Base-by-base conservation (phyloP, 371 early-diverging fungal genomes). In the Mucor irregularis region DNA sequence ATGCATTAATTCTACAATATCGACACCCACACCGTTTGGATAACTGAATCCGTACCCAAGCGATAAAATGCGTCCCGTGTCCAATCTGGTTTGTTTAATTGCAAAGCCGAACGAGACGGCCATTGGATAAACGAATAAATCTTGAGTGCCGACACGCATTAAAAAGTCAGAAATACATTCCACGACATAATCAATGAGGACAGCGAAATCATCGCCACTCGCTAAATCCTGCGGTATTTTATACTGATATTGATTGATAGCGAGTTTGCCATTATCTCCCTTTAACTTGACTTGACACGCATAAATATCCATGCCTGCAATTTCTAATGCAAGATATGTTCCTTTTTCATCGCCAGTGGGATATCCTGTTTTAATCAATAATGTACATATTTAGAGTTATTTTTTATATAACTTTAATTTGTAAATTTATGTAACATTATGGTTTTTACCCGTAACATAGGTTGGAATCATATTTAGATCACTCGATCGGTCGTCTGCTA, bases 281-380 rank as follows among this genome's bases (percentile, higher is more conserved):
- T 75, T 75, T 31, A 78, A 53, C 42, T 71, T 69, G n/a, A 78
- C 75, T 58, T 78, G 79, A 49, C 76, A 74, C 2, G 66, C 79
- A 51, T 73, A 75, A 22, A 78, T 69, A 28, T 78, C 79, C 69
- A 94, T 90, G 26, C 95, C 96, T 29, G 92, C 94, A 51, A 96
- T 82, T 71, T 97, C 97, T 45, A 97, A 80, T 24, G 95, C 95
- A 38, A 97, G 74, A 71, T 85, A 94, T n/a, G 86, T 84, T 19
- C 95, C 96, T 30, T 82, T 86, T 58, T 96, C 96, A 49, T 80
- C 63, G 19, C 96, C 96, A 22, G 85, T 87, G n/a, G 96, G 96
- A 21, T 87, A 69, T 3, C 79, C 79, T 78, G 53, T 17, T 17
- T 19, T 28, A 22, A 48, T n/a, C n/a, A n/a, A 42, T 0, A 13